Conservation (phyloP, 257 asterid species). For the Plantago major region DNA sequence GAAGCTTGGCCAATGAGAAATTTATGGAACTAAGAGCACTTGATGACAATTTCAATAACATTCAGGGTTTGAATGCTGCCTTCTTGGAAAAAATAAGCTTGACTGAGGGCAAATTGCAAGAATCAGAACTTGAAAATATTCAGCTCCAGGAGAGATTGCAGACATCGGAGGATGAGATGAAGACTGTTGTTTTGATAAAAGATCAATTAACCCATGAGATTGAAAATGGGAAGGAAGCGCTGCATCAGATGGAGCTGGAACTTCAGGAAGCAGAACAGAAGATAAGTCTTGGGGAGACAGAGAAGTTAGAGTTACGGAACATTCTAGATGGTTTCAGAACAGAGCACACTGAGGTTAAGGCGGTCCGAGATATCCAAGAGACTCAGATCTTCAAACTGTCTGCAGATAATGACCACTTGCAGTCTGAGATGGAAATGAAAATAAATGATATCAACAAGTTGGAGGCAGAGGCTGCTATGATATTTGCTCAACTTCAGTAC, state of each 20-base stretch:
- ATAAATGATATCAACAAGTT: conserved; percentile 41
- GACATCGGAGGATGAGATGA: conserved; percentile 40
- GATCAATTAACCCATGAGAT: conserved; percentile 40
- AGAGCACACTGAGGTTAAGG: conserved; percentile 30
- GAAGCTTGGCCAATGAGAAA: conserved; percentile 51
- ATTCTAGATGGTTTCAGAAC: conserved; percentile 36
- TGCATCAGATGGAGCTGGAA: conserved; percentile 38
- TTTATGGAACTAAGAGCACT: conserved; percentile 39
- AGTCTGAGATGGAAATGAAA: conserved; percentile 45
- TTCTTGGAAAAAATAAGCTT: conserved; percentile 41
- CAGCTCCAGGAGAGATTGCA: conserved; percentile 40
- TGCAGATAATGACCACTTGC: conserved; percentile 36
- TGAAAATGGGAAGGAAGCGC: conserved; percentile 34
- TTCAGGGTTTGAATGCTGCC: conserved; percentile 34
- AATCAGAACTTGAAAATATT: conserved; percentile 43
- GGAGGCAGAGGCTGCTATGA: conserved; percentile 46
- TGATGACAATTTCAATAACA: conserved; percentile 34
- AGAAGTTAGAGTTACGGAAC: conserved; percentile 38
- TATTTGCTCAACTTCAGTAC: conserved; percentile 57
- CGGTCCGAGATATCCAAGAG: conserved; percentile 34
- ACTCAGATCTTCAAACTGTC: conserved; percentile 36
- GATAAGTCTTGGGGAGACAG: conserved; percentile 32
- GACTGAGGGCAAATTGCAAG: conserved; percentile 46
- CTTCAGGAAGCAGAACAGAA: conserved; percentile 46
- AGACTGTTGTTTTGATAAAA: conserved; percentile 24